Percentiles rank a stretch among this genome's conserved stretches.
Conservation (phyloP, 768 basidiomycete species). For the Russula dissimulans region DNA sequence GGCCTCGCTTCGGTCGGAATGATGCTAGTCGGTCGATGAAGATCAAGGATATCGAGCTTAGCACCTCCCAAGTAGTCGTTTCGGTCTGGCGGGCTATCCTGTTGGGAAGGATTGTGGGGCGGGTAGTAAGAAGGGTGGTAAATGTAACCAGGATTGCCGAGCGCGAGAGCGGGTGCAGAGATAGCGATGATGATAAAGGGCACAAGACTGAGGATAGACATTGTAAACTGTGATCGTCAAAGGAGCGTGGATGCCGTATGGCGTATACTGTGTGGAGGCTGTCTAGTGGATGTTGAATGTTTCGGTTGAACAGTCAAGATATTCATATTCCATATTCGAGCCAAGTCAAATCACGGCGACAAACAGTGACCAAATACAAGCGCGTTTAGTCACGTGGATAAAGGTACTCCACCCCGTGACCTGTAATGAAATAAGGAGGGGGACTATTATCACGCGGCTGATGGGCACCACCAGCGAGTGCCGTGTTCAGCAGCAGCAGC, state of each 20-base stretch:
- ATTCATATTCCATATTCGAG: neutral
- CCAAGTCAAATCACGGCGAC: neutral
- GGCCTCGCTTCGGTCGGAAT: neutral
- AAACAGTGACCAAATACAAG: slow-evolving; percentile 9
- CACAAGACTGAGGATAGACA: slow-evolving; percentile 9
- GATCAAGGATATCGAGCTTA: neutral
- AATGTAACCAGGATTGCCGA: neutral
- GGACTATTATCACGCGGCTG: no score
- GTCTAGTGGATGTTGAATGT: slow-evolving; percentile 4
- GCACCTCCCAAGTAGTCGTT: neutral
- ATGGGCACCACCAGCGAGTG: neutral
- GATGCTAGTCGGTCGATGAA: neutral
- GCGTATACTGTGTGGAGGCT: neutral
- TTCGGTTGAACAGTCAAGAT: neutral
- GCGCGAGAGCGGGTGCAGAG: neutral
- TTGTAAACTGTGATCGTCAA: slow-evolving; percentile 2
- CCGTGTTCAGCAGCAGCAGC: slow-evolving; percentile 2
- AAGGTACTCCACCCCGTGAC: neutral
- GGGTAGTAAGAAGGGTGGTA: slow-evolving; percentile 5
- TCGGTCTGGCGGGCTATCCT: neutral
- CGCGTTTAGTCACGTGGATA: slow-evolving; percentile 7
- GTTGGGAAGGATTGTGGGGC: neutral
- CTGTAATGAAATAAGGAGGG: neutral
- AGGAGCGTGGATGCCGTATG: slow-evolving; percentile 9
- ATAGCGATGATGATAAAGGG: slow-evolving; percentile 11